These are phyloP conservation scores for Mycena galericulata DNA, from an alignment of 768 basidiomycete species.

Conservation along the genomic window DNA sequence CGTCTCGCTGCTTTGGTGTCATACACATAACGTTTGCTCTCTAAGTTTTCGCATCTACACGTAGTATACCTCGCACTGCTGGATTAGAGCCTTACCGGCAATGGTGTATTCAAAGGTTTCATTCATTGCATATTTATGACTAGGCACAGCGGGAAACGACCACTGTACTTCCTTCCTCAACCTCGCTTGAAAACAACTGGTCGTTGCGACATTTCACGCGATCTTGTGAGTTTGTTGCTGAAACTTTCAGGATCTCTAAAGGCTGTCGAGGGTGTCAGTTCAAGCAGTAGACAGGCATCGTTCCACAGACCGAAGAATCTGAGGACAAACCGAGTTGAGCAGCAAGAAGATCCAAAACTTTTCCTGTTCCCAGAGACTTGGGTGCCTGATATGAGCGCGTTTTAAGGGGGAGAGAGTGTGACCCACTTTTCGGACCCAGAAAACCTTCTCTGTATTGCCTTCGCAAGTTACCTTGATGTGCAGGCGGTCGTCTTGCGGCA, in stretches of 20 bases:
- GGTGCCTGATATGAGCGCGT: not conserved
- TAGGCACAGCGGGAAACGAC: constrained; percentile 17
- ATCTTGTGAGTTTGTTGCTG: constrained; percentile 39
- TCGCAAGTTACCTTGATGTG: constrained; percentile 61
- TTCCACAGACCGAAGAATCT: constrained; percentile 43
- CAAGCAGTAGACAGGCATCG: not conserved
- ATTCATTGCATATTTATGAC: constrained; percentile 17
- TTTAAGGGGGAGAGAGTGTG: not conserved
- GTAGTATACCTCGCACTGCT: constrained; percentile 58
- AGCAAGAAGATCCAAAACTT: constrained; percentile 68
- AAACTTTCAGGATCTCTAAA: constrained; percentile 50
- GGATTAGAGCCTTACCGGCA: constrained; percentile 54
- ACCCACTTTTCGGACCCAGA: constrained; percentile 83
- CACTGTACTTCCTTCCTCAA: constrained; percentile 64
- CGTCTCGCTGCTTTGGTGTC: constrained; percentile 89
- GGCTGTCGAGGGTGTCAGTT: constrained; percentile 47
- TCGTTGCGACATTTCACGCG: constrained; percentile 59
- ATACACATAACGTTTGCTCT: constrained; percentile 55
- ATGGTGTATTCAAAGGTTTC: constrained; percentile 51
- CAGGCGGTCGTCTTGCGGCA: constrained; percentile 67
- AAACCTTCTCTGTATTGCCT: constrained; percentile 53
- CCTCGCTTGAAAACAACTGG: constrained; percentile 58
- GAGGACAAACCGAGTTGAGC: constrained; percentile 51
- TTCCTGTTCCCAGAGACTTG: constrained; percentile 69
- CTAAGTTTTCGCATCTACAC: constrained; percentile 39